Percentiles rank a stretch among this genome's conserved stretches.
Conservation (phyloP, 2,329 filamentous ascomycete species). For the Mollisia scopiformis region DNA sequence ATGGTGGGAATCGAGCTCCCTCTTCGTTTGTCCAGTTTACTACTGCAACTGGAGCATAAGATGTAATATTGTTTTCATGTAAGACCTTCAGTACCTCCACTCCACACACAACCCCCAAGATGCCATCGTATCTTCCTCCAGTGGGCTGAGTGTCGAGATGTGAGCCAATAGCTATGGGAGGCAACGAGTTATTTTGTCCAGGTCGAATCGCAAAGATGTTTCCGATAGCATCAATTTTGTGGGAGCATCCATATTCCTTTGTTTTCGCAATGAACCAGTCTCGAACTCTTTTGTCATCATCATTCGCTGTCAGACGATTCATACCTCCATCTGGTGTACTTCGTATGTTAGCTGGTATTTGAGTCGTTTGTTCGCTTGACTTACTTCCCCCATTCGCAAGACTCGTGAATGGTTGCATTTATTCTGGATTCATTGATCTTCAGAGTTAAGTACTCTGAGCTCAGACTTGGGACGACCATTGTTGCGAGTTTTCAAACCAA, state of each 20-base stretch:
- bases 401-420: conserved; percentile 2
- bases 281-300: conserved; percentile 70
- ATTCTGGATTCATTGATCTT: background rate
- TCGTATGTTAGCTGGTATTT: background rate
- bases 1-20: conserved; percentile 75
- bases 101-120: conserved; percentile 71
- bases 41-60: conserved; percentile 64
- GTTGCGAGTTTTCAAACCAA: background rate
- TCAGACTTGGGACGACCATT: background rate
- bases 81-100: conserved; percentile 72
- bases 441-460: background rate
- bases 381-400: conserved; percentile 5
- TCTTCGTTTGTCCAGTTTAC: conserved; percentile 57
- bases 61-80: conserved; percentile 67
- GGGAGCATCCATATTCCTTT: conserved; percentile 36
- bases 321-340: conserved; percentile 5
- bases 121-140: conserved; percentile 70
- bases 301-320: conserved; percentile 50
- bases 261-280: conserved; percentile 76
- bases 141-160: conserved; percentile 67
- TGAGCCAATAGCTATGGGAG: conserved; percentile 69
- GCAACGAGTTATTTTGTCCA: conserved; percentile 55
- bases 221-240: conserved; percentile 64
- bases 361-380: background rate
- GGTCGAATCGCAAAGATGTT: conserved; percentile 77